A percentile compares a stretch with the other conserved stretches of the same genome.
phyloP scores from a whole-genome alignment of 2,329 filamentous ascomycete species.

The Pestalotiopsis fici region DNA sequence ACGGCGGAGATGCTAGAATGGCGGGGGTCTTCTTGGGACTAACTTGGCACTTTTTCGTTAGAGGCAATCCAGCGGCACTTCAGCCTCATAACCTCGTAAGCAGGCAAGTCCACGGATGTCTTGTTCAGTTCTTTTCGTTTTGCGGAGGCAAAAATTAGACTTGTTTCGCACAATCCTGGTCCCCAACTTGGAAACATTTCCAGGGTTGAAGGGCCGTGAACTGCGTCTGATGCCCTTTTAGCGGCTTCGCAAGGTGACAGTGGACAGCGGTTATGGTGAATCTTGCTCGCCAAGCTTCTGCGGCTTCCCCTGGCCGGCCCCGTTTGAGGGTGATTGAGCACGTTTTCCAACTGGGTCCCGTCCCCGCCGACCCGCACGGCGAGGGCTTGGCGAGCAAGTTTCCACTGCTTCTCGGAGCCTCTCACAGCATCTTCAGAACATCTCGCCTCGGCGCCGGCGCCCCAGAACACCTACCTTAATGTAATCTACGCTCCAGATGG shows the following conservation, averaged over 20 bases:
- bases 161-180: neutral
- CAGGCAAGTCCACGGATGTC: neutral
- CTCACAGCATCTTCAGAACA: neutral
- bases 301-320: neutral
- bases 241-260: neutral
- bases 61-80: neutral
- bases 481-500: neutral
- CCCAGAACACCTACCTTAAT: neutral
- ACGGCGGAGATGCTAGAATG: neutral
- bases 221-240: neutral
- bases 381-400: slow-evolving; percentile 8
- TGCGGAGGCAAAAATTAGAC: neutral
- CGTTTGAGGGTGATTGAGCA: slow-evolving; percentile 5
- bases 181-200: neutral
- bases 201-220: neutral
- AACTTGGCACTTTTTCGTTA: neutral
- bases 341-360: slow-evolving; percentile 2
- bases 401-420: neutral
- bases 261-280: neutral
- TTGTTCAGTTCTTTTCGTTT: neutral
- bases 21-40: neutral
- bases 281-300: slow-evolving; percentile 6
- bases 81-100: neutral
- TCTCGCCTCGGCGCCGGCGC: neutral
- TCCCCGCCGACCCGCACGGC: neutral